Conservation (phyloP, 2,329 filamentous ascomycete species). For the Trichophyton verrucosum region DNA sequence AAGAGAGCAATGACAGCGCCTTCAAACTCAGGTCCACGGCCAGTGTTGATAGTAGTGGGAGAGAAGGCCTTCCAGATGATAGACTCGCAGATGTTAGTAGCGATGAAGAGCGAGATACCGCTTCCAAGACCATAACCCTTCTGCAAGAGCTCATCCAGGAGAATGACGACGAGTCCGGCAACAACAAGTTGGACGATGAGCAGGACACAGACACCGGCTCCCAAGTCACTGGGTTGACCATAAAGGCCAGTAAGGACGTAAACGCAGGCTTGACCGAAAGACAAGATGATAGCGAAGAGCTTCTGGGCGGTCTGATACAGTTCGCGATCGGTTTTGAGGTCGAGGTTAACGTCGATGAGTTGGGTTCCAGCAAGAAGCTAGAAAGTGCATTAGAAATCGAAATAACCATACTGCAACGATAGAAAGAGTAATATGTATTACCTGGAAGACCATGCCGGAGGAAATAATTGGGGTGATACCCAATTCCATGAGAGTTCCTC, state of each 20-base stretch:
- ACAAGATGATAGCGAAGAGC: constrained; percentile 93
- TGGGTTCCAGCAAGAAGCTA: constrained; percentile 93
- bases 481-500: constrained; percentile 89
- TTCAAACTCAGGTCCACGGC: constrained; percentile 78
- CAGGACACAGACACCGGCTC: constrained; percentile 95
- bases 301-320: constrained; percentile 99
- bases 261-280: constrained; percentile 92
- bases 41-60: constrained; percentile 97
- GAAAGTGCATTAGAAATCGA: background rate
- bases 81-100: constrained; percentile 99
- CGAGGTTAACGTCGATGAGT: constrained; percentile 99
- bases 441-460: constrained; percentile 98
- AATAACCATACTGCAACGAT: background rate
- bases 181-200: constrained; percentile 96
- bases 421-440: constrained; percentile 17
- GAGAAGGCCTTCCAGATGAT: constrained; percentile 99
- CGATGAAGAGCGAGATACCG: constrained; percentile 98
- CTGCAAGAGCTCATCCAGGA: constrained; percentile 96
- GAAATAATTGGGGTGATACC: constrained; percentile 99
- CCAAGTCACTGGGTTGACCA: constrained; percentile 89
- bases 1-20: constrained; percentile 16
- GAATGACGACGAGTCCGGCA: constrained; percentile 95
- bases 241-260: constrained; percentile 98
- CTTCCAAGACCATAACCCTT: constrained; percentile 98
- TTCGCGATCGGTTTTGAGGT: constrained; percentile 99